These are phyloP conservation scores for Panellus pusillus DNA, from an alignment of 768 basidiomycete species.

Conservation along the genomic window DNA sequence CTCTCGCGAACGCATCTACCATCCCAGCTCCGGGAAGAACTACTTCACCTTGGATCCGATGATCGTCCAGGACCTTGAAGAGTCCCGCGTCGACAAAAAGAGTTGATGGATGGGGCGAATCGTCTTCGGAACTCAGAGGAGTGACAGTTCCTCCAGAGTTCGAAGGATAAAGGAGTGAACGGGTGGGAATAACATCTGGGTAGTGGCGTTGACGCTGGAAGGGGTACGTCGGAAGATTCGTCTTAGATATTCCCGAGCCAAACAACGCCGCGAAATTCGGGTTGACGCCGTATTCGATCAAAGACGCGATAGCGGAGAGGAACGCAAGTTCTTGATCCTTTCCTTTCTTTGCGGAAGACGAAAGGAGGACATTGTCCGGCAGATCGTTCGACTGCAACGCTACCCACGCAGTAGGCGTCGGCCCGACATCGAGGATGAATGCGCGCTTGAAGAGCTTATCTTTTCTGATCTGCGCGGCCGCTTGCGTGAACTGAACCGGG, in stretches of 20 bases:
- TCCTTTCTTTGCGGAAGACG: conserved; percentile 32
- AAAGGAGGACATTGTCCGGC: conserved; percentile 23
- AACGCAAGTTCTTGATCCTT: conserved; percentile 34
- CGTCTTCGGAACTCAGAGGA: too few species aligned
- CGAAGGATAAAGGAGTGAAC: conserved; percentile 3
- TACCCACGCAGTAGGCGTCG: conserved; percentile 34
- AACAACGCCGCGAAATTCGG: conserved; percentile 29
- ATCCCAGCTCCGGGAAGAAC: conserved; percentile 36
- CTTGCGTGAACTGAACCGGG: conserved; percentile 32
- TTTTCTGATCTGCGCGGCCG: conserved; percentile 22
- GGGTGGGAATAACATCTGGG: conserved; percentile 30
- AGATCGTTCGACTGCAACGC: conserved; percentile 31
- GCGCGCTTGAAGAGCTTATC: conserved; percentile 25
- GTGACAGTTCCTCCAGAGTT: too few species aligned
- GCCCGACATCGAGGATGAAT: conserved; percentile 34
- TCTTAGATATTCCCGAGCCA: conserved; percentile 24
- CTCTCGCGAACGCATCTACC: conserved; percentile 30
- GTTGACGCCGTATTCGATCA: conserved; percentile 30
- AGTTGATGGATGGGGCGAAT: not conserved
- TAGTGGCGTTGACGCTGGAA: conserved; percentile 37
- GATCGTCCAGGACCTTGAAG: conserved; percentile 30
- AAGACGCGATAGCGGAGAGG: conserved; percentile 27
- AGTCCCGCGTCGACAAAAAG: conserved; percentile 30
- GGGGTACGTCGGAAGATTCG: conserved; percentile 34
- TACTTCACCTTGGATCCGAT: conserved; percentile 34